phyloP scores from a whole-genome alignment of 768 basidiomycete species.

The Leccinum broughii region DNA sequence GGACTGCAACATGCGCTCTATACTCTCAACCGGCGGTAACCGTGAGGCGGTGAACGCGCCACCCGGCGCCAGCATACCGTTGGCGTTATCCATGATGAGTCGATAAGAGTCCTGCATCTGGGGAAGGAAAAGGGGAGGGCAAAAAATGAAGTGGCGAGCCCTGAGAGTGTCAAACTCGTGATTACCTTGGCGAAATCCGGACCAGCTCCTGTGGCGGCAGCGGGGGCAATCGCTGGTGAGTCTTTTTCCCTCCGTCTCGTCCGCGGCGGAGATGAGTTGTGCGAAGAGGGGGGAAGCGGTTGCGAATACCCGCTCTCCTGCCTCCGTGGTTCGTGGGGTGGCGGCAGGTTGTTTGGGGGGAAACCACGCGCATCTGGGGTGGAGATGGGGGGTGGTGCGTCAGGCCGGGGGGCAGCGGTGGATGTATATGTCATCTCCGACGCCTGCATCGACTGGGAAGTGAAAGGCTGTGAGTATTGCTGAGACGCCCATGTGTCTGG shows the following conservation, averaged over 20 bases:
- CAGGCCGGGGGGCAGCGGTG: conserved; percentile 11
- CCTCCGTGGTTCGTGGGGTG: conserved; percentile 35
- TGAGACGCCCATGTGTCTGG: conserved; percentile 41
- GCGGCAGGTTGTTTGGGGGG: conserved; percentile 25
- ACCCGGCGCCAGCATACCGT: conserved; percentile 25
- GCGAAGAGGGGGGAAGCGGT: conserved; percentile 26
- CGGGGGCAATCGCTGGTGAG: conserved; percentile 28
- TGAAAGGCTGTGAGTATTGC: conserved; percentile 32
- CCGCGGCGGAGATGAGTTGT: conserved; percentile 33
- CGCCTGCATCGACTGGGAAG: conserved; percentile 33
- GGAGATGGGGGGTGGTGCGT: conserved; percentile 26
- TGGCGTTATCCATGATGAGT: conserved; percentile 41
- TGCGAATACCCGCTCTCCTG: conserved; percentile 35
- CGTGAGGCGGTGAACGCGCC: conserved; percentile 25
- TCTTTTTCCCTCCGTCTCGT: conserved; percentile 40
- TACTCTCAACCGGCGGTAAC: conserved; percentile 30
- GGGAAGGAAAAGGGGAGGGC: not conserved
- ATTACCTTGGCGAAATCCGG: conserved; percentile 47
- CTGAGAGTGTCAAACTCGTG: not conserved
- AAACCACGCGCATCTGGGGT: conserved; percentile 34
- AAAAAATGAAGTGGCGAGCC: conserved; percentile 7
- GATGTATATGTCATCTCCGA: conserved; percentile 37
- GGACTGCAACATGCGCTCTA: conserved; percentile 49
- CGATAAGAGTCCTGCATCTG: conserved; percentile 48
- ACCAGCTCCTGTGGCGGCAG: conserved; percentile 28